A percentile compares a stretch with the other conserved stretches of the same genome.
Conservation (phyloP, 2,329 filamentous ascomycete species). For the Aspergillus quadricinctus region DNA sequence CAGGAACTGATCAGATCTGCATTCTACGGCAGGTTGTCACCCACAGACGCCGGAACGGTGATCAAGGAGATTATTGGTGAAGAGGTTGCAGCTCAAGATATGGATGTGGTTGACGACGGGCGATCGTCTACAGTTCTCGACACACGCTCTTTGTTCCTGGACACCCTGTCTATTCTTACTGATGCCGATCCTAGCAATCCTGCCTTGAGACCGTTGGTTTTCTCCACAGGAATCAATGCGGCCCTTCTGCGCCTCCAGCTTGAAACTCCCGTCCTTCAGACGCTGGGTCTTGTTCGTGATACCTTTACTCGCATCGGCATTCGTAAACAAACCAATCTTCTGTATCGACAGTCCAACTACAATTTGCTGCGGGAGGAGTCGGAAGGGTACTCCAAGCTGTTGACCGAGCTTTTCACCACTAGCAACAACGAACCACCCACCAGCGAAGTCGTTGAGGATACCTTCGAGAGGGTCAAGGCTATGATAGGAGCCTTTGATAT, state of each 20-base stretch:
- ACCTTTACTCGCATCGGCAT: conserved; percentile 80
- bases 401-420: conserved; percentile 92
- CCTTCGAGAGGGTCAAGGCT: conserved; percentile 87
- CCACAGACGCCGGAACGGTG: conserved; percentile 64
- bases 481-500: conserved; percentile 96
- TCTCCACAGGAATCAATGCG: conserved; percentile 67
- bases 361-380: conserved; percentile 93
- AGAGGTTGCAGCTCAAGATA: conserved; percentile 46
- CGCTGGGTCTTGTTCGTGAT: conserved; percentile 75
- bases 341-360: conserved; percentile 96
- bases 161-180: conserved; percentile 73
- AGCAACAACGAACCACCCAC: conserved; percentile 70
- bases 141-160: conserved; percentile 69
- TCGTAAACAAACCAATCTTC: conserved; percentile 82
- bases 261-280: conserved; percentile 71
- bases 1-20: conserved; percentile 80
- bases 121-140: conserved; percentile 48
- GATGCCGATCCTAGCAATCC: conserved; percentile 62
- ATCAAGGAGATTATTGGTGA: conserved; percentile 70
- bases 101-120: conserved; percentile 44
- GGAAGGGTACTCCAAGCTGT: conserved; percentile 92
- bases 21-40: conserved; percentile 63
- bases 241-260: conserved; percentile 73
- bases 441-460: conserved; percentile 71
- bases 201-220: conserved; percentile 63